These are phyloP conservation scores for Amaranthus tricolor DNA, from an alignment of 179 eudicot genomes.

Conservation along the genomic window DNA sequence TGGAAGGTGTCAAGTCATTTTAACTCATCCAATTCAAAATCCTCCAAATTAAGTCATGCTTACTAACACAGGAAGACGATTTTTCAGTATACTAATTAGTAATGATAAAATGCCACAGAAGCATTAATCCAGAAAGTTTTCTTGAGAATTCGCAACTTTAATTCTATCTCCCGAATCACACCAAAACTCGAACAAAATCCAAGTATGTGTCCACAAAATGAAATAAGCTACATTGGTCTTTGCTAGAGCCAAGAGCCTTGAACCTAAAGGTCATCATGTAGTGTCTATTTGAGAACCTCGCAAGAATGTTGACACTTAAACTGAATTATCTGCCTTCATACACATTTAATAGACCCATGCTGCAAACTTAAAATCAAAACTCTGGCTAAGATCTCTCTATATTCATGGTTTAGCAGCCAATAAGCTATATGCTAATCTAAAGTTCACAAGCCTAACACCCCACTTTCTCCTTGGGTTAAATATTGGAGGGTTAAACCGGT, in stretches of 20 bases:
- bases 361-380: neutral
- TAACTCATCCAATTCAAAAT: neutral
- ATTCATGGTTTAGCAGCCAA: neutral
- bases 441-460: neutral
- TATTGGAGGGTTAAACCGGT: neutral
- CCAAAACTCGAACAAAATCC: neutral
- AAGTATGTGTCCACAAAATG: neutral
- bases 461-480: neutral
- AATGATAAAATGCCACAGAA: neutral
- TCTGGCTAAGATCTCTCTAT: neutral
- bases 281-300: neutral
- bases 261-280: neutral
- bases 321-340: neutral
- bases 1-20: no score
- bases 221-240: neutral
- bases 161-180: neutral
- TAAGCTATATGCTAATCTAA: neutral
- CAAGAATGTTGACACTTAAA: neutral
- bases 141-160: neutral
- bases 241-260: neutral
- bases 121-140: neutral
- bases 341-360: neutral
- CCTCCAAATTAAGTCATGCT: neutral
- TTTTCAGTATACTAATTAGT: neutral
- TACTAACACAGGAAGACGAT: neutral